Evolutionary conservation across 805 yeast species (phyloP), one percentile per base, ranked within the genome.

Genomic region (Lipomyces sp.): DNA sequence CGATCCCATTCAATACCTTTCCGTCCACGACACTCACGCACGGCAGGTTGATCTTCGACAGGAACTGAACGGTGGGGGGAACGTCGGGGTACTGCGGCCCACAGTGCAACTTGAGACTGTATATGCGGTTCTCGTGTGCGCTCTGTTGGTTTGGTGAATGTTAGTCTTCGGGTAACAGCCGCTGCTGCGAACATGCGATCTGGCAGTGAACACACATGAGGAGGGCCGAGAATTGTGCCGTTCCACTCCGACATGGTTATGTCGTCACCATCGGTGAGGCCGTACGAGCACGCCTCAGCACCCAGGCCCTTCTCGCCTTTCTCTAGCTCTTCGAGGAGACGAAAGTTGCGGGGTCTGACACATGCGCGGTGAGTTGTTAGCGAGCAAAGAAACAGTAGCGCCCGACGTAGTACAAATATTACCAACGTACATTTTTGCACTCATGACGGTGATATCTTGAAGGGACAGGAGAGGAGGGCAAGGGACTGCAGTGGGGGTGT

Each of bases 301-400:
- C 98, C 97, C 42, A 86, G 74, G 19, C 98, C 99, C 68, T 93
- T 93, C 67, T 93, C 99, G 43, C 98, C 98, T 64, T 91, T 91
- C 69, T 95, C 99, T 59, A 93, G 76, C 71, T 93, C 99, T 71
- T 93, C 99, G 56, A 93, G 77, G 31, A 93, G 79, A 66, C 95
- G 86, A 71, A 93, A 93, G 68, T 87, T 90, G 70, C 99, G 82
- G 60, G 99, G 99, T 37, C 71, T 67, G 28, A n/a, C 14, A 21
- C n/a, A 21, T 4, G 21, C 22, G 35, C 5, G 24, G 39, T 19
- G 23, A 19, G 39, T 35, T 19, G 24, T 41, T 21, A 41, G 21
- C n/a, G 28, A 22, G n/a, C 6, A 19, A 28, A 63, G 66, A 2
- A 69, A 65, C 4, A 64, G 45, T 1, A 63, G 60, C 7, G 31